Evolutionary conservation across 495 filamentous ascomycete genomes (phyloP).

Genomic region (Aspergillus olivimuriae): DNA sequence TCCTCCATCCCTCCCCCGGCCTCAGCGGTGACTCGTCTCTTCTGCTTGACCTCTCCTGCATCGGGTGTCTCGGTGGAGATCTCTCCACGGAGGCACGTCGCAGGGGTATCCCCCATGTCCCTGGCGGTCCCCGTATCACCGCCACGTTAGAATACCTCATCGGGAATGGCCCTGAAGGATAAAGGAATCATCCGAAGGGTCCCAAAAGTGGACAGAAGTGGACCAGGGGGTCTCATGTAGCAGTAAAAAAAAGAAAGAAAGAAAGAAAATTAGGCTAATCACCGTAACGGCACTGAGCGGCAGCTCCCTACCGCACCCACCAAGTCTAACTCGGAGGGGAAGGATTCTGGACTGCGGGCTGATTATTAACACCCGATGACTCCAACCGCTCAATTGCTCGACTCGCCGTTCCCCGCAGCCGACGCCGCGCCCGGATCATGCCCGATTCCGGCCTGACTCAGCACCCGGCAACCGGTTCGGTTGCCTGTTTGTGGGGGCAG

Average conservation of each 20-base stretch:
- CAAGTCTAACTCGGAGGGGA: constrained; percentile 15
- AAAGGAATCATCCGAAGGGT: too few relatives aligned
- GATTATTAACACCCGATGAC: not conserved
- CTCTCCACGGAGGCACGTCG: constrained; percentile 5
- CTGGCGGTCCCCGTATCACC: too few relatives aligned
- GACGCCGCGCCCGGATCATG: constrained; percentile 5
- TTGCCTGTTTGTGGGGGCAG: not conserved
- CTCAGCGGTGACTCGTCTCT: too few relatives aligned
- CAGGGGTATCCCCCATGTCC: too few relatives aligned
- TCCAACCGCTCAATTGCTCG: too few relatives aligned
- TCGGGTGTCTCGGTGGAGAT: too few relatives aligned
- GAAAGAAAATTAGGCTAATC: constrained; percentile 13
- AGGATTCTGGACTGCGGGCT: constrained; percentile 20
- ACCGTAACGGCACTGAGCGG: not conserved
- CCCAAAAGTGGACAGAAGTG: too few relatives aligned
- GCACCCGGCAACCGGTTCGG: not conserved
- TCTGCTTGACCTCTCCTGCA: too few relatives aligned
- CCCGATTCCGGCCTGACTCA: constrained; percentile 12
- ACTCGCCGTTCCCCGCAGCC: constrained; percentile 12
- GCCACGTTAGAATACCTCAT: too few relatives aligned
- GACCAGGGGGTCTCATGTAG: constrained; percentile 14
- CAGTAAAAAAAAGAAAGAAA: constrained; percentile 1
- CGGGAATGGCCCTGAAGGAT: too few relatives aligned
- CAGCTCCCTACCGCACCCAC: not conserved
- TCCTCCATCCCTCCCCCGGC: too few relatives aligned